A percentile compares a stretch with the other conserved stretches of the same genome.
Conservation (phyloP, 2,329 filamentous ascomycete genomes). For the Hirsutella rhossiliensis region DNA sequence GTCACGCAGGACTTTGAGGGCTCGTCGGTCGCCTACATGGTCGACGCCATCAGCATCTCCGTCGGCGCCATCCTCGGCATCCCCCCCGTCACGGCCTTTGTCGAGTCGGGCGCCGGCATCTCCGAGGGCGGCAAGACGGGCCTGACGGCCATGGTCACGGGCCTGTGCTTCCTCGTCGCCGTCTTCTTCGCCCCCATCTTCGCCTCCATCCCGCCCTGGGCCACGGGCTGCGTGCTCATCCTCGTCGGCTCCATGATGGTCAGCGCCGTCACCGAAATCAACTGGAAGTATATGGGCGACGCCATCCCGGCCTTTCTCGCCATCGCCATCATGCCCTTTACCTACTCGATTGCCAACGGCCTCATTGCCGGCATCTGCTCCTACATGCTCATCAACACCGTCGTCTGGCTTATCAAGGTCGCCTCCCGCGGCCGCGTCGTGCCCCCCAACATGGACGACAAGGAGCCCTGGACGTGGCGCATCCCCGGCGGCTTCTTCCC, state of each 20-base stretch:
- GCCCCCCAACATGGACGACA: conserved; percentile 62
- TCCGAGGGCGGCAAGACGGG: conserved; percentile 79
- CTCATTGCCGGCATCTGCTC: conserved; percentile 69
- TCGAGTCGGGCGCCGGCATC: conserved; percentile 84
- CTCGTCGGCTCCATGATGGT: conserved; percentile 86
- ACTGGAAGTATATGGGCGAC: conserved; percentile 80
- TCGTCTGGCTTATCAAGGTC: conserved; percentile 57
- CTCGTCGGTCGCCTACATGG: conserved; percentile 70
- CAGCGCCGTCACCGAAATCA: conserved; percentile 66
- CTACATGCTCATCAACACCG: conserved; percentile 64
- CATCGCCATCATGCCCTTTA: conserved; percentile 79
- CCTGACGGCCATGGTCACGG: conserved; percentile 67
- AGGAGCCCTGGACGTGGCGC: conserved; percentile 71
- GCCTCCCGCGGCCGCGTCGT: conserved; percentile 56
- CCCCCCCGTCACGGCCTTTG: conserved; percentile 75
- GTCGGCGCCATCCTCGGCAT: conserved; percentile 68
- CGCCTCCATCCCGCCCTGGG: conserved; percentile 80
- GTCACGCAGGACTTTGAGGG: conserved; percentile 80
- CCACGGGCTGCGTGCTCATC: conserved; percentile 77
- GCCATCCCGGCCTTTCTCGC: conserved; percentile 76
- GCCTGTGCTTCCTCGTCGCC: conserved; percentile 74
- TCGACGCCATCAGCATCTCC: conserved; percentile 68
- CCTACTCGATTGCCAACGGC: conserved; percentile 79
- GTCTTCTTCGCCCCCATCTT: conserved; percentile 88
- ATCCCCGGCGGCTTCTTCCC: conserved; percentile 65